Conservation (phyloP, 345 rosid genomes). For the Anacardium occidentale region DNA sequence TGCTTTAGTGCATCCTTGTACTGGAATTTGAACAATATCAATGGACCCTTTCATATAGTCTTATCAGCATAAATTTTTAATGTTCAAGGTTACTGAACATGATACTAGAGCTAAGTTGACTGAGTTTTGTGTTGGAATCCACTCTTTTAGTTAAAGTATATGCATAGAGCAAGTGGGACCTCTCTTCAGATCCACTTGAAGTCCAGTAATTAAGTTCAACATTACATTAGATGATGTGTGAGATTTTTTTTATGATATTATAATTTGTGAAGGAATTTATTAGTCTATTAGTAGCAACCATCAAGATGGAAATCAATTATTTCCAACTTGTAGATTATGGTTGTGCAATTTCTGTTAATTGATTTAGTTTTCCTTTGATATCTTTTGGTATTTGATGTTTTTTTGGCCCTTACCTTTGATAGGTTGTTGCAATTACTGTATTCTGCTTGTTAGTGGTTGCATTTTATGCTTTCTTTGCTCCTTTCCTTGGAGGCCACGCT, state of each 20-base stretch:
- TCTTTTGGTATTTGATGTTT: background rate
- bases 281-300: background rate
- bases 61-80: background rate
- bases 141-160: too few species aligned
- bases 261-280: background rate
- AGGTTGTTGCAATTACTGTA: constrained; percentile 98
- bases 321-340: background rate
- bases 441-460: constrained; percentile 90
- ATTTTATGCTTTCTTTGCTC: constrained; percentile 91
- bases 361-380: background rate
- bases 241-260: too few species aligned
- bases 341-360: background rate
- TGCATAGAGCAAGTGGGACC: background rate
- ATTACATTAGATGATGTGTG: background rate
- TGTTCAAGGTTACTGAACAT: background rate
- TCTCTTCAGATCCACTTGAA: background rate
- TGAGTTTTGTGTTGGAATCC: background rate
- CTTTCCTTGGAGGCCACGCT: constrained; percentile 84
- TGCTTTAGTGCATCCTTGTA: too few species aligned
- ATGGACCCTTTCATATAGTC: too few species aligned
- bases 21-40: too few species aligned
- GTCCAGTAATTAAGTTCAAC: background rate
- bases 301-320: background rate
- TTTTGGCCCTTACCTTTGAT: constrained; percentile 24
- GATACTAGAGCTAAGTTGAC: background rate